Percentiles rank a stretch among this genome's conserved stretches.
These are phyloP conservation scores for Pleurotus eryngii DNA, from an alignment of 768 basidiomycete genomes.

Conservation along the genomic window DNA sequence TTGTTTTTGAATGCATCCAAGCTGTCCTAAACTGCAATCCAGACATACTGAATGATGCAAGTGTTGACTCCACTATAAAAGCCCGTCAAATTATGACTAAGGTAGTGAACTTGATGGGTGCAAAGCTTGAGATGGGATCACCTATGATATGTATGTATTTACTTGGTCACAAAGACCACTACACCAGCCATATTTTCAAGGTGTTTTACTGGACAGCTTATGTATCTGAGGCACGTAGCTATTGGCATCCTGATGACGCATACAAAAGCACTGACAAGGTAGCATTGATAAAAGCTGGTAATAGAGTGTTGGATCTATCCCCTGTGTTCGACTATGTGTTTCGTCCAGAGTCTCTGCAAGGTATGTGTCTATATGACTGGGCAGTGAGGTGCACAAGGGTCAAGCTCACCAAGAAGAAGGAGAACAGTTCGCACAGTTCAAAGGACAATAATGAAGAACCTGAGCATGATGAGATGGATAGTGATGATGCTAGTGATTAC, in stretches of 20 bases:
- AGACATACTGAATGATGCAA: constrained; percentile 9
- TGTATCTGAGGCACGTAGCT: neutral
- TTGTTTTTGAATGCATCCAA: constrained; percentile 19
- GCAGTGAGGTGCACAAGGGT: constrained; percentile 12
- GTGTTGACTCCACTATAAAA: constrained; percentile 9
- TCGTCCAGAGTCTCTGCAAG: constrained; percentile 17
- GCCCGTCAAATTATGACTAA: constrained; percentile 21
- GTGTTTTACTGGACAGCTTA: neutral
- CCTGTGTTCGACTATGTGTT: constrained; percentile 24
- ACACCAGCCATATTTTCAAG: constrained; percentile 26
- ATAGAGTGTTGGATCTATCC: constrained; percentile 15
- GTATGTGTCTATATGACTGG: constrained; percentile 27
- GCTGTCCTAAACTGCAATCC: constrained; percentile 16
- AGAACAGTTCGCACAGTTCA: too few species aligned
- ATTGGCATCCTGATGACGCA: neutral
- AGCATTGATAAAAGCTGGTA: neutral
- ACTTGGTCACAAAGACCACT: constrained; percentile 22
- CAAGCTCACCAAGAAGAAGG: constrained; percentile 4
- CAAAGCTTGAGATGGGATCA: constrained; percentile 26
- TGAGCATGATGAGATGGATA: constrained; percentile 5
- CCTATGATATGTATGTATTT: constrained; percentile 20
- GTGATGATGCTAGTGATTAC: neutral
- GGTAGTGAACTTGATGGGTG: constrained; percentile 24
- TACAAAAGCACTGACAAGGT: neutral
- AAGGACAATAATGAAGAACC: neutral